Conservation (phyloP, 1,284 basidiomycete species). For the Austroboletus rostrupii region DNA sequence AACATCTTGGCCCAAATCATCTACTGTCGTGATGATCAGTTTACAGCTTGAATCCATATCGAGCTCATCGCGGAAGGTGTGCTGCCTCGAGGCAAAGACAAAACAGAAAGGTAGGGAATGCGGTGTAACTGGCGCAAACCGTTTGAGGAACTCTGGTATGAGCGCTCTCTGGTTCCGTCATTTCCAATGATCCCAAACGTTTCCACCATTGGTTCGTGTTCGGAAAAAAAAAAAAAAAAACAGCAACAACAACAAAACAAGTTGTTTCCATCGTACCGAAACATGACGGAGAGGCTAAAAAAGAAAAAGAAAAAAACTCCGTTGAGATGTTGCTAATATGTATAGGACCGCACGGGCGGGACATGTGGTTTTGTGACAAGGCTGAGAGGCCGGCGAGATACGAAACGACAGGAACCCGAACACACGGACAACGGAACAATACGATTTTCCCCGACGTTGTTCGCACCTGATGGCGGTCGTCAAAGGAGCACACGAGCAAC, state of each 20-base stretch:
- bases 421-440: conserved; percentile 13
- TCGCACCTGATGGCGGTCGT: conserved; percentile 6
- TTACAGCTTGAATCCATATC: background rate
- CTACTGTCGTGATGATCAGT: background rate
- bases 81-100: background rate
- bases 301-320: background rate
- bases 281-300: background rate
- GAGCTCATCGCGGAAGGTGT: background rate
- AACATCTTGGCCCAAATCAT: background rate
- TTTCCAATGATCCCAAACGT: background rate
- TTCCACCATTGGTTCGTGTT: background rate
- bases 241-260: background rate
- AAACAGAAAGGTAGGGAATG: background rate
- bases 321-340: background rate
- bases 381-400: background rate
- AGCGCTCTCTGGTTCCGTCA: background rate
- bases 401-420: conserved; percentile 3
- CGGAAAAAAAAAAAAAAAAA: too few relatives aligned
- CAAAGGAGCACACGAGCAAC: background rate
- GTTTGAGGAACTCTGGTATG: background rate
- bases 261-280: background rate
- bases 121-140: background rate
- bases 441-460: background rate
- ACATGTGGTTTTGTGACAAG: background rate
- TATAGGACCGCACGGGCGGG: background rate